phyloP scores from a whole-genome alignment of 257 asterid species.

The Jaltomata sinuosa region DNA sequence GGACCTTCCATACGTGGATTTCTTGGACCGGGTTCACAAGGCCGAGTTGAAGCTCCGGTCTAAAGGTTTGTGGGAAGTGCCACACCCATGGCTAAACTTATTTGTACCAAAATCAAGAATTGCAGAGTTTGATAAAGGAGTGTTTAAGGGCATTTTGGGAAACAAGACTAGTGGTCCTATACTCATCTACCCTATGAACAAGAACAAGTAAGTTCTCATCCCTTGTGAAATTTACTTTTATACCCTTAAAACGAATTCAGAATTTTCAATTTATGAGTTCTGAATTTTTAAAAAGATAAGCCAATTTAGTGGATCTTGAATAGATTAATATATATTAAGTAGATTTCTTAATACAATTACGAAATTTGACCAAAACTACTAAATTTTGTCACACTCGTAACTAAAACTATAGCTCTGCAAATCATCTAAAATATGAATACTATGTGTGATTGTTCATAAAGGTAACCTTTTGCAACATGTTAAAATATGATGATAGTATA shows the following conservation, averaged over 20 bases:
- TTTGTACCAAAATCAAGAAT: conserved; percentile 73
- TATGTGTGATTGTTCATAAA: not conserved
- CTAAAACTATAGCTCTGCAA: not conserved
- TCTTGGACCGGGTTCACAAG: conserved; percentile 83
- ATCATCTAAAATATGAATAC: not conserved
- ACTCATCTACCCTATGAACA: conserved; percentile 78
- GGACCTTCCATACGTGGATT: conserved; percentile 60
- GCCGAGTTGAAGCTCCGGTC: conserved; percentile 65
- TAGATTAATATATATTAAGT: too few species aligned
- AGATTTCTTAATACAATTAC: not conserved
- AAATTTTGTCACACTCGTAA: not conserved
- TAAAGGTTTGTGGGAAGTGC: conserved; percentile 79
- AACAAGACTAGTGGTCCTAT: conserved; percentile 70
- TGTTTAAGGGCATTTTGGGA: conserved; percentile 70
- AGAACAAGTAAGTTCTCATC: conserved; percentile 45
- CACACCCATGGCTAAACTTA: conserved; percentile 85
- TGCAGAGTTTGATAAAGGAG: conserved; percentile 55
- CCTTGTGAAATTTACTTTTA: not conserved
- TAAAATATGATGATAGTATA: not conserved
- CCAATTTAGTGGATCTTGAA: too few species aligned
- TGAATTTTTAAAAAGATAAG: too few species aligned
- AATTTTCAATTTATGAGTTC: not conserved
- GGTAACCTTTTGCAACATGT: not conserved
- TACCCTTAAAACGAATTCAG: rapidly evolving
- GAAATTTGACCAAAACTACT: not conserved